phyloP scores from a whole-genome alignment of 352 stramenopile species.

The Phytophthora uliginosa region DNA sequence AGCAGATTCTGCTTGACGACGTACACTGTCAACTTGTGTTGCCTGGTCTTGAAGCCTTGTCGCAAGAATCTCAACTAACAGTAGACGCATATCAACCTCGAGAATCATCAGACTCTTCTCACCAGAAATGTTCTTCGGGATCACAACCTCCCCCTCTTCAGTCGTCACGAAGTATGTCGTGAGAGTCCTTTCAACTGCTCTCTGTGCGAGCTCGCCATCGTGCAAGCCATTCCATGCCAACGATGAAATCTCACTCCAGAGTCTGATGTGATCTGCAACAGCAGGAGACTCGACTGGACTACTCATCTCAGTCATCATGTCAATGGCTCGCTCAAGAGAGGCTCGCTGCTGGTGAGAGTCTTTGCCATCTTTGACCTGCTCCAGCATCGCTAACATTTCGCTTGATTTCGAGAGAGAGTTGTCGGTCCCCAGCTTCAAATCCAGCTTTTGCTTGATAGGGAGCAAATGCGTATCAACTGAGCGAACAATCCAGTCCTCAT shows the following conservation, averaged over 20 bases:
- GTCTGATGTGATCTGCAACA: conserved; percentile 33
- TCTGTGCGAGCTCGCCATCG: conserved; percentile 39
- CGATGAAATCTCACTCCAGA: conserved; percentile 59
- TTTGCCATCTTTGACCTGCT: conserved; percentile 80
- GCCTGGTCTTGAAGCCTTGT: conserved; percentile 45
- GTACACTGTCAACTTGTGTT: conserved; percentile 16
- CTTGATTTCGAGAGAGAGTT: conserved; percentile 51
- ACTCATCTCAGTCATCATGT: conserved; percentile 27
- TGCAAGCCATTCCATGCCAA: conserved; percentile 59
- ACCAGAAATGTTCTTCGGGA: conserved; percentile 23
- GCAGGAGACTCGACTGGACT: background rate
- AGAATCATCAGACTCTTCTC: conserved; percentile 66
- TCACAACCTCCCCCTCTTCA: conserved; percentile 19
- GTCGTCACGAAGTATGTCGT: conserved; percentile 45
- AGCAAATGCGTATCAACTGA: conserved; percentile 78
- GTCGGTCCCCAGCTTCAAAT: conserved; percentile 69
- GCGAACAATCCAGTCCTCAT: conserved; percentile 36
- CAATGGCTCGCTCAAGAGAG: conserved; percentile 35
- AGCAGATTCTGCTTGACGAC: conserved; percentile 9
- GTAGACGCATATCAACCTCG: conserved; percentile 62
- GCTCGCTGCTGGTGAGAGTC: conserved; percentile 45
- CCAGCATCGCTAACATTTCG: conserved; percentile 65
- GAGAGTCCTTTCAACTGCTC: conserved; percentile 43
- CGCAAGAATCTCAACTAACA: conserved; percentile 62
- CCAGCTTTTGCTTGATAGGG: conserved; percentile 67